Percentiles rank a stretch among this genome's conserved stretches.
phyloP scores from a whole-genome alignment of 177 flowering plant genomes.

The Vitis hybrid region DNA sequence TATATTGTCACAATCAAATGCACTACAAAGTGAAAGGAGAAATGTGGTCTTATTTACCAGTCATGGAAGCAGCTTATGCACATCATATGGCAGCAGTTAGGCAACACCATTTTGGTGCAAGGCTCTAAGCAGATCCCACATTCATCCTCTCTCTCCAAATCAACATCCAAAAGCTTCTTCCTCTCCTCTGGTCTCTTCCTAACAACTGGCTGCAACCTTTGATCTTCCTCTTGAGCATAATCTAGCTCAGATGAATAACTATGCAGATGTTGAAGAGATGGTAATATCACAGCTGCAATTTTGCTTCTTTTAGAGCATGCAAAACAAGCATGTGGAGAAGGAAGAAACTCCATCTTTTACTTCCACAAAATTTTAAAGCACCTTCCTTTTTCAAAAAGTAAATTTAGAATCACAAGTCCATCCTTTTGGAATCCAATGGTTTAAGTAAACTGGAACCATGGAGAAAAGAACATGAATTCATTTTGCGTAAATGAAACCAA shows the following conservation, averaged over 20 bases:
- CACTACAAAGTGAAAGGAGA: background rate
- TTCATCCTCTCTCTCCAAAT: conserved; percentile 37
- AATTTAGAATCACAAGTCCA: background rate
- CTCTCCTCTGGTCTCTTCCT: conserved; percentile 17
- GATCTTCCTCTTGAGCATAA: conserved; percentile 5
- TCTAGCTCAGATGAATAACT: conserved; percentile 20
- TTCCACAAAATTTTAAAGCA: no score
- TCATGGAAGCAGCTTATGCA: conserved; percentile 46
- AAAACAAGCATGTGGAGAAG: background rate
- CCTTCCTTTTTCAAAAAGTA: background rate
- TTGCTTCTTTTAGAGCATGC: background rate
- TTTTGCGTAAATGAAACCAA: no score
- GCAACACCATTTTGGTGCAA: conserved; percentile 47
- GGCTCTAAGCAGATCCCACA: conserved; percentile 53
- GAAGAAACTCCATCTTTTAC: background rate
- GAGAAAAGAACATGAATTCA: no score
- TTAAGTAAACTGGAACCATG: no score
- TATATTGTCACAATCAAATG: background rate
- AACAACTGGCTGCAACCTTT: conserved; percentile 2
- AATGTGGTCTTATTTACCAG: conserved; percentile 21
- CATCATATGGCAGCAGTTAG: conserved; percentile 47
- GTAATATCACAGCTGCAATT: conserved; percentile 46
- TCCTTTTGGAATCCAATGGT: no score
- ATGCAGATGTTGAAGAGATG: conserved; percentile 41
- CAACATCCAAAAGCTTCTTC: conserved; percentile 17